phyloP scores from a whole-genome alignment of 1,284 basidiomycete species.

The Malassezia arunalokei region DNA sequence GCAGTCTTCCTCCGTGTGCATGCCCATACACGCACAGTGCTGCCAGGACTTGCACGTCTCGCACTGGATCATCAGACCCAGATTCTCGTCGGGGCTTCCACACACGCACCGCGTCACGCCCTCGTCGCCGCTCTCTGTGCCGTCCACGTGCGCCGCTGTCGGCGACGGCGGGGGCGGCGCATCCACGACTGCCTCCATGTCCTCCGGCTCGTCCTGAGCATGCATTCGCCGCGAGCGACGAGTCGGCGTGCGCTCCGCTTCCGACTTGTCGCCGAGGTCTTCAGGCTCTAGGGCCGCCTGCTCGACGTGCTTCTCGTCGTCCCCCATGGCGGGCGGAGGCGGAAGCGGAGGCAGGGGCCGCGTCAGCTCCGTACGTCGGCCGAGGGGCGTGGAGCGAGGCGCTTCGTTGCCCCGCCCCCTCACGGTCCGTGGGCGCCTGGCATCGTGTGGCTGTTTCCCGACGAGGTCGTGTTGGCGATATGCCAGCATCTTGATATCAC shows the following conservation, averaged over 20 bases:
- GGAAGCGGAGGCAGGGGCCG: too few relatives aligned
- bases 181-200: background rate
- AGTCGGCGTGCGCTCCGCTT: background rate
- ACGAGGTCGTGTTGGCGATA: too few relatives aligned
- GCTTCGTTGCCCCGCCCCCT: too few relatives aligned
- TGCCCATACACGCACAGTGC: slow-evolving; percentile 92
- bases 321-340: too few relatives aligned
- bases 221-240: slow-evolving; percentile 3
- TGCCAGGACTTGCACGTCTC: slow-evolving; percentile 97
- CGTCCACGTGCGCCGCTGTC: slow-evolving; percentile 4
- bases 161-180: slow-evolving; percentile 11
- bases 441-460: too few relatives aligned
- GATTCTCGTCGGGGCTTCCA: slow-evolving; percentile 58
- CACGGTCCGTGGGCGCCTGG: too few relatives aligned
- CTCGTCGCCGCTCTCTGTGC: slow-evolving; percentile 59
- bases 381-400: too few relatives aligned
- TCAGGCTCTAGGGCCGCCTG: background rate
- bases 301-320: background rate
- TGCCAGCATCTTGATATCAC: too few relatives aligned
- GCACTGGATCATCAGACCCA: slow-evolving; percentile 86
- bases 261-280: background rate
- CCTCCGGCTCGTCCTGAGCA: background rate
- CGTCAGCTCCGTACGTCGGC: too few relatives aligned
- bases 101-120: slow-evolving; percentile 89
- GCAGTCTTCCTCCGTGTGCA: slow-evolving; percentile 62